Conservation (phyloP, 2,329 filamentous ascomycete species). For the Pseudogymnoascus sp. region DNA sequence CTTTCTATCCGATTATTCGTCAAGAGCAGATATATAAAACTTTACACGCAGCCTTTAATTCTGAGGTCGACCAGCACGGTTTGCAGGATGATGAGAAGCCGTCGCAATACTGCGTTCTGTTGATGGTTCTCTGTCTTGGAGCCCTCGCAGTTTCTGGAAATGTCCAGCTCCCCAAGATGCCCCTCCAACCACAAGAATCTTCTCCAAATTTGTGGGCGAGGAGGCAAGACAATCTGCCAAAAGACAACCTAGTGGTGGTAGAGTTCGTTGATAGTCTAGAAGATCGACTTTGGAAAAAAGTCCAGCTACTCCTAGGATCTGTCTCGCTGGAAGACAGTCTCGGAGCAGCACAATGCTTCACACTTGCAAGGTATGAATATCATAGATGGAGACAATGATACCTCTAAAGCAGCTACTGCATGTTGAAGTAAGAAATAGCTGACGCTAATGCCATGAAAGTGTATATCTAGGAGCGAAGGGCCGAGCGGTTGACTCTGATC, state of each 20-base stretch:
- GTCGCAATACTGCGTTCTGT: slow-evolving; percentile 14
- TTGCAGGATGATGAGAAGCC: background rate
- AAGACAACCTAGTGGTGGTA: background rate
- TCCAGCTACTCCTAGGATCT: slow-evolving; percentile 19
- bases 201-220: background rate
- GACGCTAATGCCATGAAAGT: slow-evolving; percentile 11
- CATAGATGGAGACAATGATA: background rate
- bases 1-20: slow-evolving; percentile 19
- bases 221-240: background rate
- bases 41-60: background rate
- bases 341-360: slow-evolving; percentile 22
- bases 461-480: slow-evolving; percentile 23
- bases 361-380: slow-evolving; percentile 24
- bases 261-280: background rate
- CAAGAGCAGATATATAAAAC: background rate
- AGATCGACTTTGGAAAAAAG: slow-evolving; percentile 17
- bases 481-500: slow-evolving; percentile 20
- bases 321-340: slow-evolving; percentile 19
- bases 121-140: slow-evolving; percentile 18
- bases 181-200: background rate
- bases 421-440: background rate
- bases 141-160: slow-evolving; percentile 11
- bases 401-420: background rate
- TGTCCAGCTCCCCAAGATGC: slow-evolving; percentile 4
- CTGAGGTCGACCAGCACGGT: background rate